These are phyloP conservation scores for Daldinia caldariorum DNA, from an alignment of 495 filamentous ascomycete genomes.

Conservation along the genomic window DNA sequence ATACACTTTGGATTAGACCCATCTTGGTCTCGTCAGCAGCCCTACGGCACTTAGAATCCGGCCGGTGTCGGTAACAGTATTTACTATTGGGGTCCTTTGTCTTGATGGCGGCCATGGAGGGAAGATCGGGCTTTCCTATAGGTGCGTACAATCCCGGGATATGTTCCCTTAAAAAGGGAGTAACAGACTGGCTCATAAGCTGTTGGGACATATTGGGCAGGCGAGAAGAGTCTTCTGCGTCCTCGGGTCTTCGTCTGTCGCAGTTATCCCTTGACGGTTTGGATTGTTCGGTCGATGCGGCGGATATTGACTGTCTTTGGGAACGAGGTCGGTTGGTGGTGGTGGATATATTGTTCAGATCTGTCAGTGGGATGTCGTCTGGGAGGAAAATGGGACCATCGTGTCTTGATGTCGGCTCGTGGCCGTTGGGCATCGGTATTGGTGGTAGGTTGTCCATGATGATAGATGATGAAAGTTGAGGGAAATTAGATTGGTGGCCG, in stretches of 20 bases:
- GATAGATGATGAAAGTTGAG: conserved; percentile 24
- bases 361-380: conserved; percentile 20
- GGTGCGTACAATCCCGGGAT: conserved; percentile 86
- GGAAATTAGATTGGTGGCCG: conserved; percentile 29
- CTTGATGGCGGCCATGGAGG: conserved; percentile 51
- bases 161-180: conserved; percentile 85
- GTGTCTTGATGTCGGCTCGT: conserved; percentile 27
- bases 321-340: conserved; percentile 18
- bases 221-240: conserved; percentile 49
- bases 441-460: conserved; percentile 31
- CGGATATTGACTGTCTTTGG: conserved; percentile 32
- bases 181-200: conserved; percentile 67
- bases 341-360: conserved; percentile 24
- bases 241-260: conserved; percentile 53
- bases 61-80: conserved; percentile 95
- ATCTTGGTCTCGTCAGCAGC: conserved; percentile 95
- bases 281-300: conserved; percentile 30
- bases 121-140: conserved; percentile 59
- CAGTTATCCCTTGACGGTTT: conserved; percentile 53
- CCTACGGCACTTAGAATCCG: conserved; percentile 90
- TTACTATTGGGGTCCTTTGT: conserved; percentile 76
- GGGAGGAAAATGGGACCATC: conserved; percentile 27
- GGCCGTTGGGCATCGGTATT: conserved; percentile 34
- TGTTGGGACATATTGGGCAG: conserved; percentile 59
- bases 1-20: conserved; percentile 88